Evolutionary conservation across 2,329 filamentous ascomycete genomes (phyloP).

Genomic region (Endoconidiophora polonica): DNA sequence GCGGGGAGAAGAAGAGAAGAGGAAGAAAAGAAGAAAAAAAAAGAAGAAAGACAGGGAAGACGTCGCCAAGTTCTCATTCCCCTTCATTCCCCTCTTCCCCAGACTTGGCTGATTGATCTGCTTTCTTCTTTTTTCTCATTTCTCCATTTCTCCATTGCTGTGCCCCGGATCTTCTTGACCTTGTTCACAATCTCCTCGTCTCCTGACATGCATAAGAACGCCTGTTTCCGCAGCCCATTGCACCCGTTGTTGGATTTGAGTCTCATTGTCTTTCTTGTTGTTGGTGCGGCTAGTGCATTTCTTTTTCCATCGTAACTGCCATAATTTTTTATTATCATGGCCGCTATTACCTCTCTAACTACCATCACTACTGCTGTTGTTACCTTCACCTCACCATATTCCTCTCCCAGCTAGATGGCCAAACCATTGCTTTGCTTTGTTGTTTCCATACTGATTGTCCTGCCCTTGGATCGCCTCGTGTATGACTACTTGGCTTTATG

Average conservation of each 20-base stretch:
- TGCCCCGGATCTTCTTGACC: not conserved
- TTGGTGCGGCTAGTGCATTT: not conserved
- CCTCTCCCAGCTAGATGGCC: too few species aligned
- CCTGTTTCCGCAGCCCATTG: not conserved
- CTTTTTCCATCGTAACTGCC: not conserved
- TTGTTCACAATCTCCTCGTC: conserved; percentile 7
- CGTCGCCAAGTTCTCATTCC: not conserved
- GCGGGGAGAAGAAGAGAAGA: too few species aligned
- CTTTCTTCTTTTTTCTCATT: conserved; percentile 5
- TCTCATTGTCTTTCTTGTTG: not conserved
- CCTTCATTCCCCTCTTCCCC: not conserved
- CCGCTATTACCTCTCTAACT: not conserved
- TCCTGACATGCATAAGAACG: conserved; percentile 12
- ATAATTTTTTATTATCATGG: too few species aligned
- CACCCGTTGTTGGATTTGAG: not conserved
- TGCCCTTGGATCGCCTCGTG: too few species aligned
- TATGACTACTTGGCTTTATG: not conserved
- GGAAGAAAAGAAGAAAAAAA: too few species aligned
- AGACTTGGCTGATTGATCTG: conserved; percentile 14
- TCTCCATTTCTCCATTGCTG: conserved; percentile 3
- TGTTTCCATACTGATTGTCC: not conserved
- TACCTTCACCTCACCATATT: not conserved
- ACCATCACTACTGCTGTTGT: not conserved
- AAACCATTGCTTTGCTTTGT: not conserved
- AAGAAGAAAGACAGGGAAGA: too few species aligned